These are phyloP conservation scores for Diaporthe citriasiana DNA, from an alignment of 2,329 filamentous ascomycete genomes.

Conservation along the genomic window DNA sequence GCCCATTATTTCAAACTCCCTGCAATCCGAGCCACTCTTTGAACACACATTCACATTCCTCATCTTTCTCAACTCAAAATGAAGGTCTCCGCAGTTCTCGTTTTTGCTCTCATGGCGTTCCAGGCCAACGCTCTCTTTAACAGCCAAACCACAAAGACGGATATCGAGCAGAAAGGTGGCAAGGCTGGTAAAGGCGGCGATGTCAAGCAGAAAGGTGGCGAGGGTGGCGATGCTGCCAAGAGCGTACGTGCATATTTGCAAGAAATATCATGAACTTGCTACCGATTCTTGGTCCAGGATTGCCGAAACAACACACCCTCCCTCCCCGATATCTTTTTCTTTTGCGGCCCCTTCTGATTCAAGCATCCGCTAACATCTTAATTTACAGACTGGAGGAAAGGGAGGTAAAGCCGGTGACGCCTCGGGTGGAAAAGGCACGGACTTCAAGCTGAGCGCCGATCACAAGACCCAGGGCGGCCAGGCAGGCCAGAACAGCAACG, in stretches of 20 bases:
- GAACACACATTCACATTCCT: neutral
- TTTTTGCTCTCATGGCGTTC: slow-evolving; percentile 19
- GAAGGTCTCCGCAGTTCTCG: slow-evolving; percentile 5
- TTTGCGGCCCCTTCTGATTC: neutral
- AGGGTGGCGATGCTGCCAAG: neutral
- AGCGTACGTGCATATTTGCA: neutral
- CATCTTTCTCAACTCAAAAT: neutral
- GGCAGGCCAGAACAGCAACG: slow-evolving; percentile 9
- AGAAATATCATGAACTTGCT: neutral
- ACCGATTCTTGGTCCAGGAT: neutral
- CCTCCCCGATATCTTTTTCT: neutral
- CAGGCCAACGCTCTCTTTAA: slow-evolving; percentile 12
- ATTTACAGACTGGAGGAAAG: neutral
- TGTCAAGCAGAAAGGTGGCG: neutral
- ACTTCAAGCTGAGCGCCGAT: neutral
- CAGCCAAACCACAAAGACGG: neutral
- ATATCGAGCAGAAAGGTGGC: neutral
- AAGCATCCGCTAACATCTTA: neutral
- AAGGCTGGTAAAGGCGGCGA: neutral
- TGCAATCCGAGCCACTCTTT: neutral
- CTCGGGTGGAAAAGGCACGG: neutral
- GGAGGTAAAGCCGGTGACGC: neutral
- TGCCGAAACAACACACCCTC: neutral
- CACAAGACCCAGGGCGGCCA: neutral
- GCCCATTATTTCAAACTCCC: neutral